Evolutionary conservation across 805 yeast genomes (phyloP).

Genomic region (Kazachstania martiniae): DNA sequence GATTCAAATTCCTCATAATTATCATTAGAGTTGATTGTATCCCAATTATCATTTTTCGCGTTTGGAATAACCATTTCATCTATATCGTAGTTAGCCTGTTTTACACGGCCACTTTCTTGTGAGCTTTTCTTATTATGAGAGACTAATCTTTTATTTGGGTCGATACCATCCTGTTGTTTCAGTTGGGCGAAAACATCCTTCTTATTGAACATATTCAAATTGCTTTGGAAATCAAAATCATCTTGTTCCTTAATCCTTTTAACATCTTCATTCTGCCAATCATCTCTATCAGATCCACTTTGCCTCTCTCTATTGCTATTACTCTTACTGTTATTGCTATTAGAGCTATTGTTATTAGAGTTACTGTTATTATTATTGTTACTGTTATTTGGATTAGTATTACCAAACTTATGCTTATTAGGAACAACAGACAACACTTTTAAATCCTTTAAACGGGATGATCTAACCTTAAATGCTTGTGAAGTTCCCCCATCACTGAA

Average conservation of each 20-base stretch:
- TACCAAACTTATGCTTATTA: slow-evolving; percentile 1
- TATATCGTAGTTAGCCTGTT: slow-evolving; percentile 51
- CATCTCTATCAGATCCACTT: slow-evolving; percentile 8
- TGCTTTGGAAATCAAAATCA: slow-evolving; percentile 82
- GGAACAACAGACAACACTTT: slow-evolving; percentile 31
- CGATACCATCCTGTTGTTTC: slow-evolving; percentile 48
- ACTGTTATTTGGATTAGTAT: slow-evolving; percentile 1
- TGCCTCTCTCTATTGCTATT: slow-evolving; percentile 13
- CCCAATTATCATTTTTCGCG: slow-evolving; percentile 1
- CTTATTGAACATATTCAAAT: slow-evolving; percentile 75
- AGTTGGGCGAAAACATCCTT: slow-evolving; percentile 68
- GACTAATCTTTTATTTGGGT: slow-evolving; percentile 54
- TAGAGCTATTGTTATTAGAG: slow-evolving; percentile 2
- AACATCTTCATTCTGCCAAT: slow-evolving; percentile 42
- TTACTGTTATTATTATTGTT: slow-evolving; percentile 11
- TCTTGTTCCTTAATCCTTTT: slow-evolving; percentile 35
- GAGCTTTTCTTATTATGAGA: slow-evolving; percentile 51
- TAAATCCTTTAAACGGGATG: slow-evolving; percentile 27
- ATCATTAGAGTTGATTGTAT: neutral
- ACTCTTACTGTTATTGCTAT: slow-evolving; percentile 27
- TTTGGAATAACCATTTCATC: slow-evolving; percentile 37
- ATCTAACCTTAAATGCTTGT: slow-evolving; percentile 26
- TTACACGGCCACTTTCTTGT: neutral
- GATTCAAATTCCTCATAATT: slow-evolving; percentile 2
- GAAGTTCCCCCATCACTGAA: slow-evolving; percentile 24